Base-by-base conservation (phyloP, 2,329 filamentous ascomycete species). In the Emergomyces orientalis region DNA sequence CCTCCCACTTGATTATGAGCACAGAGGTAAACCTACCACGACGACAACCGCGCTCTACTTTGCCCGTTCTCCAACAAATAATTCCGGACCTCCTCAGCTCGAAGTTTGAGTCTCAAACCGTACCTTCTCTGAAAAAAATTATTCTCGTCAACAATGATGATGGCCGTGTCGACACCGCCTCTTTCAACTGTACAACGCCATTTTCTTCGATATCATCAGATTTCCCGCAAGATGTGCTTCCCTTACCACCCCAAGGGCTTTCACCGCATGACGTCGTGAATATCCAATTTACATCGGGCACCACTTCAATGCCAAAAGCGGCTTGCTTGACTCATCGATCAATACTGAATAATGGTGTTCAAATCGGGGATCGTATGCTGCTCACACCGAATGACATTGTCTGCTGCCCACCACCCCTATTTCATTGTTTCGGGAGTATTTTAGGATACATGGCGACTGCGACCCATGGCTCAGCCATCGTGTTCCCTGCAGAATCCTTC, bases 201-300 rank as follows among this genome's bases (percentile, higher is more conserved):
- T 86, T 83, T 45, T 68, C 80, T 22, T 77, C 80, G 32, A 67
- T 80, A 64, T 70, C 72, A 34, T 76, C 76, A 14, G 71, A 76
- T 11, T 74, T 82, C 64, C 75, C 78, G 5, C 73, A 72, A n/a
- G 70, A 75, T 62, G 71, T 70, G 57, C 65, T 63, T 57, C 64
- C 74, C 65, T 62, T 89, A 76, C 69, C 75, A 70, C 65, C 79
- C 75, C 73, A 79, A 72, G 13, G 68, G 69, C 37, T 74, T 30
- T 75, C 79, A 88, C 80, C 86, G 0, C 74, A 84, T 65, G 93
- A 97, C 59, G 86, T 88, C 2, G 87, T 95, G 67, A 97, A 97
- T 72, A 96, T 97, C 67, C 93, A 97, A 74, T 97, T 97, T 78
- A 99, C 94, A 0, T 93, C 88, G 0, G 94, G 93, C n/a, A 97